Conservation (phyloP, 2,329 filamentous ascomycete species). For the Penicillium digitatum region DNA sequence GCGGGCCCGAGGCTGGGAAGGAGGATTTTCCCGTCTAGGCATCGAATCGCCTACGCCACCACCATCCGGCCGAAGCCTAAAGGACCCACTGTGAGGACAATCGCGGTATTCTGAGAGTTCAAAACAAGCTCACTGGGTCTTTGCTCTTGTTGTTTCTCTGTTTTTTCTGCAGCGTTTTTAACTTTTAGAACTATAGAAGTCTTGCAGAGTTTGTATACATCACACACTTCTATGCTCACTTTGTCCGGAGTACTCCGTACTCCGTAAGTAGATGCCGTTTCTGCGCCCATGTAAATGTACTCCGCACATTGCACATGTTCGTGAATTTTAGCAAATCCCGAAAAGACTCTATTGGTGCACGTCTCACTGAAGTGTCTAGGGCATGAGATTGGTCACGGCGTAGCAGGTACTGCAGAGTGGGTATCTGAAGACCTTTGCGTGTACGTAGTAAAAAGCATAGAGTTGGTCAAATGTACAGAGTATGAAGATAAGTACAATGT, state of each 20-base stretch:
- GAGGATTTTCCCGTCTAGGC: conserved; percentile 24
- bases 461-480: neutral
- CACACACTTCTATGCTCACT: neutral
- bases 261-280: neutral
- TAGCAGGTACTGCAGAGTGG: conserved; percentile 9
- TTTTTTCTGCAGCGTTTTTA: neutral
- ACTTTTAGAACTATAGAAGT: neutral
- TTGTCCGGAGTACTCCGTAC: neutral
- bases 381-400: conserved; percentile 15
- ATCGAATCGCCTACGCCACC: conserved; percentile 23
- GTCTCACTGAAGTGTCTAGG: neutral
- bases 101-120: conserved; percentile 10
- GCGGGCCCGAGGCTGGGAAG: conserved; percentile 20
- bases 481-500: neutral
- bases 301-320: neutral
- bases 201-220: neutral
- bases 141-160: conserved; percentile 1
- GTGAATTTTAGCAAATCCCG: conserved; percentile 1
- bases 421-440: neutral
- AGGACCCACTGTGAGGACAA: conserved; percentile 16
- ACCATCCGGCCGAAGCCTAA: conserved; percentile 19
- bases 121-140: conserved; percentile 12
- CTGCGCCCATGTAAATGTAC: neutral
- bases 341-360: conserved; percentile 4
- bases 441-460: neutral